These are phyloP conservation scores for Amesomyces nigricolor DNA, from an alignment of 2,329 filamentous ascomycete species.

Conservation along the genomic window DNA sequence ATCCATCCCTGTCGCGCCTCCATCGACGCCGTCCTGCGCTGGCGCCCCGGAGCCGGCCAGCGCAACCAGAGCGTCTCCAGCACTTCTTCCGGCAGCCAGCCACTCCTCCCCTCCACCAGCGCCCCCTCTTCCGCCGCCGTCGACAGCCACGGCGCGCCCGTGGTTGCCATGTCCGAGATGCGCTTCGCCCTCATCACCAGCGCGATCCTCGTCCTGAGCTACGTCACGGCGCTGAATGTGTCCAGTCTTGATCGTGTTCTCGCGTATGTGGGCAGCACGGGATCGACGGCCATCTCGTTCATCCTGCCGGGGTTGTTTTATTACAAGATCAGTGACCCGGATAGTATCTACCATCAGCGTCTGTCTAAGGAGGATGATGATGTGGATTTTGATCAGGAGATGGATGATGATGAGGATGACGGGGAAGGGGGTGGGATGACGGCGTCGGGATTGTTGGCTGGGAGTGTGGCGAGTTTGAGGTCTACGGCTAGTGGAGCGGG, in stretches of 20 bases:
- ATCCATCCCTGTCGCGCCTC: constrained; percentile 95
- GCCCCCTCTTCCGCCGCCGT: constrained; percentile 26
- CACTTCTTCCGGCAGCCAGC: constrained; percentile 38
- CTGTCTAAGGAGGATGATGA: constrained; percentile 90
- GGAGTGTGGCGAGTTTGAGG: constrained; percentile 40
- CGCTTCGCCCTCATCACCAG: constrained; percentile 89
- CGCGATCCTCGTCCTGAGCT: constrained; percentile 74
- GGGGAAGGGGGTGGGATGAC: constrained; percentile 39
- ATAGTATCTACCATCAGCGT: constrained; percentile 78
- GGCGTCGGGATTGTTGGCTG: constrained; percentile 35
- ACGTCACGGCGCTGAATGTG: constrained; percentile 85
- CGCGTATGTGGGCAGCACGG: constrained; percentile 91
- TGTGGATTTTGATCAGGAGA: constrained; percentile 40
- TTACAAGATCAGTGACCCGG: constrained; percentile 93
- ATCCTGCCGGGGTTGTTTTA: constrained; percentile 95
- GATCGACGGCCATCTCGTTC: constrained; percentile 92
- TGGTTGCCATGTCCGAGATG: constrained; percentile 70
- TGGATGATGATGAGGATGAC: constrained; percentile 36
- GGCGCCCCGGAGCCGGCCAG: constrained; percentile 55
- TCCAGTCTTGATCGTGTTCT: constrained; percentile 84
- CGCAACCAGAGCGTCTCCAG: constrained; percentile 31
- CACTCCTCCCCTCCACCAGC: constrained; percentile 36
- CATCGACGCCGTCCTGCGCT: constrained; percentile 87
- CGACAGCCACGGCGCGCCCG: constrained; percentile 48
- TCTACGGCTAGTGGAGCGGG: constrained; percentile 28